These are phyloP conservation scores for Patellaria atrata DNA, from an alignment of 495 filamentous ascomycete genomes.

Conservation along the genomic window DNA sequence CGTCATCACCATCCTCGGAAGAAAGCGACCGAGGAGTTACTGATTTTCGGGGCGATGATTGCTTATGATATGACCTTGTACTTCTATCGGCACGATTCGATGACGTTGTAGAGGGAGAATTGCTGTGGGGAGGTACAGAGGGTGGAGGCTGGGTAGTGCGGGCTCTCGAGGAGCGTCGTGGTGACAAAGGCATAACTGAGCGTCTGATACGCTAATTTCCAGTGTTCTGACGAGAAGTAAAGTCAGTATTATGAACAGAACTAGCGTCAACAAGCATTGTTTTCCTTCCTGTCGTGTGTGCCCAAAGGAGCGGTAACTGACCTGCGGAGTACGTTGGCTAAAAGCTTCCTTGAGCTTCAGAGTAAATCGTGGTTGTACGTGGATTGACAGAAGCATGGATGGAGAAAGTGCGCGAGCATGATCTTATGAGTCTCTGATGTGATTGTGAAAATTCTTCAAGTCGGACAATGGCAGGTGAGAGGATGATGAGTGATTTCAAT, in stretches of 20 bases:
- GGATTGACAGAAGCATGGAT: slow-evolving; percentile 11
- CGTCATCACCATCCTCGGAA: slow-evolving; percentile 69
- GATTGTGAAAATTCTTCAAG: no score
- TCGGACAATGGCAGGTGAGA: no score
- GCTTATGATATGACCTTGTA: slow-evolving; percentile 57
- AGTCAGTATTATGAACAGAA: no score
- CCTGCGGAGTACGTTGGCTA: slow-evolving; percentile 18
- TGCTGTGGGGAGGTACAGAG: slow-evolving; percentile 42
- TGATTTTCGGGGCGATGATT: slow-evolving; percentile 56
- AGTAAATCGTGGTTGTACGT: no score
- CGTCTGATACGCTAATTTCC: slow-evolving; percentile 1
- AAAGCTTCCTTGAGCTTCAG: slow-evolving; percentile 18
- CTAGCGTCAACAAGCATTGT: no score
- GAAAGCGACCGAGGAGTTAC: slow-evolving; percentile 54
- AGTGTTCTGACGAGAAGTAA: not conserved
- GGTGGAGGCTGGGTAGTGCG: slow-evolving; percentile 62
- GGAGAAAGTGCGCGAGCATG: no score
- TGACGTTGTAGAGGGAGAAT: slow-evolving; percentile 64
- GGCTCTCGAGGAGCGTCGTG: slow-evolving; percentile 84
- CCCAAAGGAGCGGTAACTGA: slow-evolving; percentile 5
- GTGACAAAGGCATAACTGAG: slow-evolving; percentile 35
- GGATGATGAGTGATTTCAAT: no score
- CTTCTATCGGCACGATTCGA: slow-evolving; percentile 52
- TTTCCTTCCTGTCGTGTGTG: no score
- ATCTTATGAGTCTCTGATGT: no score